Evolutionary conservation across 352 stramenopile species (phyloP), one percentile per base, ranked within the genome.

Genomic region (Hyaloperonospora arabidopsidis): DNA sequence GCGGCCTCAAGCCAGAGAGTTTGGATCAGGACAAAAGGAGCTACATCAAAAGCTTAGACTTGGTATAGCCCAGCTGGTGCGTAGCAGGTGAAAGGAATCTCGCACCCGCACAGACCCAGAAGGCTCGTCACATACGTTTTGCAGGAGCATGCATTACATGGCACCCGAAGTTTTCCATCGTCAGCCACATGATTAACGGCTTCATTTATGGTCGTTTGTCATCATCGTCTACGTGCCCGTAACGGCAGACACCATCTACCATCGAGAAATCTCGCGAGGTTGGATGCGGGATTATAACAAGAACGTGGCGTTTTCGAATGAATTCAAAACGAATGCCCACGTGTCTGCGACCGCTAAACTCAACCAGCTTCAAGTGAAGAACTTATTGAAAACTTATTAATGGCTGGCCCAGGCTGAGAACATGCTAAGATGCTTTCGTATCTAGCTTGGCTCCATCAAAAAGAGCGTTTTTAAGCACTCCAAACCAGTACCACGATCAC

Each of bases 1-100:
- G 87, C 8, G 87, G 96, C 59, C 63, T 96, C n/a, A 96, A 96
- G 62, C 75, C 89, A 8, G 87, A 96, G 61, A 96, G 95, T 58
- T 56, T 95, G 11, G 74, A 95, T 35, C 62, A 96, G 19, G 83
- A 97, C 65, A 54, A 64, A 6, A 68, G 73, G 28, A 95, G 95
- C 15, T 98, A 98, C 72, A 68, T 74, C 19, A 89, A 92, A 41
- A 52, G 92, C 22, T 41, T 91, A 17, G 83, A 93, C 51, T 91
- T 68, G 79, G 79, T 8, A 87, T 91, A 18, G 68, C 78, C 36
- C 90, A 91, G 64, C 64, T 4, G 76, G 84, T 34, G 76, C 76
- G 0, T 62, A 72, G 14, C 41, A 17, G 0, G 40, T 49, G 15
- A 47, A 58, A 6, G 49, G 55, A 29, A 7, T 29, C 25, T 8